These are phyloP conservation scores for Platanthera zijinensis DNA, from an alignment of 106 monocot species.

Conservation along the genomic window DNA sequence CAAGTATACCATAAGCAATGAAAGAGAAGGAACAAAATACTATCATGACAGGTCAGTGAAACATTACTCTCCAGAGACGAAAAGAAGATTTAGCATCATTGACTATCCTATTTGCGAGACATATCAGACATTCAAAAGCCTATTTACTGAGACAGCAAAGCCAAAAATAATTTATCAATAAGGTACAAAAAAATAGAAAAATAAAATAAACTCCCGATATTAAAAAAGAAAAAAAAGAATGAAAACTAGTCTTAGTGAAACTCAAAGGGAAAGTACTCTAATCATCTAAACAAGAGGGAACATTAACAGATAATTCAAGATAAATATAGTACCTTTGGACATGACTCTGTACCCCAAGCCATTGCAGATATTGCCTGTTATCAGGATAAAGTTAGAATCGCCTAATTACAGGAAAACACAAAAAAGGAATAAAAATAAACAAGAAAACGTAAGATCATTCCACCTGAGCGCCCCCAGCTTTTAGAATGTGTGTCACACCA, in stretches of 20 bases:
- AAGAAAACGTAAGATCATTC: slow-evolving; percentile 4
- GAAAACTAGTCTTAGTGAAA: not conserved
- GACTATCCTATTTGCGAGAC: not conserved
- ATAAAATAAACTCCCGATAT: not conserved
- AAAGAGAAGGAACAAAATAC: not conserved
- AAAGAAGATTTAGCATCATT: not conserved
- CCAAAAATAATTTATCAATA: not conserved
- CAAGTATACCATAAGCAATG: not conserved
- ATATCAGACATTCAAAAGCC: not conserved
- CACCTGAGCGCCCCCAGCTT: slow-evolving; percentile 98
- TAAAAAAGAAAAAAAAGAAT: not conserved
- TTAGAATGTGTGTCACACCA: slow-evolving; percentile 92
- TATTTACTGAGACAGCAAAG: not conserved
- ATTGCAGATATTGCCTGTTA: slow-evolving; percentile 85
- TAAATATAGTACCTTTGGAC: slow-evolving; percentile 74
- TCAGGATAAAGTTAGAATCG: slow-evolving; percentile 1
- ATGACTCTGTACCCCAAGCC: slow-evolving; percentile 93
- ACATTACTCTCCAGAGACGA: not conserved
- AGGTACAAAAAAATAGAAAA: slow-evolving; percentile 2
- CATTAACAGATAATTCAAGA: not conserved
- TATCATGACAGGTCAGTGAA: not conserved
- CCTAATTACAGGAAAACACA: not conserved
- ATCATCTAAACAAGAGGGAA: not conserved
- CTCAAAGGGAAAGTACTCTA: not conserved
- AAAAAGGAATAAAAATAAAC: not conserved